Base-by-base conservation (phyloP, 2,329 filamentous ascomycete species). In the Colletotrichum magnum region DNA sequence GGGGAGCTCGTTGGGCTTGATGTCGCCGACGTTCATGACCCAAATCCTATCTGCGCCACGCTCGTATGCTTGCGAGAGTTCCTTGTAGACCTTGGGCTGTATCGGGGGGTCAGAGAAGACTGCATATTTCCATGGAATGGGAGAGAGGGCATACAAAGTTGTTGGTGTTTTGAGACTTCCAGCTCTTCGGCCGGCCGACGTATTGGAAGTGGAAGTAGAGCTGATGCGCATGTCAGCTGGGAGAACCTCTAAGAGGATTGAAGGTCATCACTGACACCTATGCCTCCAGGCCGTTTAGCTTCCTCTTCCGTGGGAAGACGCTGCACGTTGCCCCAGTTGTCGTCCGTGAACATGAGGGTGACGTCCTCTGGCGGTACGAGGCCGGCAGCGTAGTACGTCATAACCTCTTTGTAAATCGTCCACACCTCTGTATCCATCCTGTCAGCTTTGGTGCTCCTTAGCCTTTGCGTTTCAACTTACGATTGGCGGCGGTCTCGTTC, bases 21-120 rank as follows among this genome's bases (percentile, higher is more conserved):
- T 81, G 72, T 92, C 89, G 13, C 88, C 89, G 5, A 91, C 86
- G 71, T 92, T 92, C 71, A 91, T 86, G 52, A 91, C 84, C 89
- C 89, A 91, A 67, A 92, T 89, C 36, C 85, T 82, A 53, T 85
- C 83, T 2, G 89, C 89, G 2, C 87, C 82, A 26, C 87, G 82
- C 26, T 86, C 79, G 67, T 90, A 87, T 1, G 87, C 84, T 28
- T 87, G 79, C 54, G 82, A 81, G 75, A 90, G 83, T 73, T 79
- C 70, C 82, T 75, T 88, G 56, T 70, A 73, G 5, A 73, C 71
- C 41, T 77, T 77, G 41, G 74, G 63, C 73, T 74, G 28, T 12
- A 41, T n/a, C 6, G 1, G 6, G 4, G 21, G 16, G 59, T 62
- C 28, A 53, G 50, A 5, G 13, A 28, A 12, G 16, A 26, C 15